Base-by-base conservation (phyloP, 768 basidiomycete genomes). In the Mycena alexandri region DNA sequence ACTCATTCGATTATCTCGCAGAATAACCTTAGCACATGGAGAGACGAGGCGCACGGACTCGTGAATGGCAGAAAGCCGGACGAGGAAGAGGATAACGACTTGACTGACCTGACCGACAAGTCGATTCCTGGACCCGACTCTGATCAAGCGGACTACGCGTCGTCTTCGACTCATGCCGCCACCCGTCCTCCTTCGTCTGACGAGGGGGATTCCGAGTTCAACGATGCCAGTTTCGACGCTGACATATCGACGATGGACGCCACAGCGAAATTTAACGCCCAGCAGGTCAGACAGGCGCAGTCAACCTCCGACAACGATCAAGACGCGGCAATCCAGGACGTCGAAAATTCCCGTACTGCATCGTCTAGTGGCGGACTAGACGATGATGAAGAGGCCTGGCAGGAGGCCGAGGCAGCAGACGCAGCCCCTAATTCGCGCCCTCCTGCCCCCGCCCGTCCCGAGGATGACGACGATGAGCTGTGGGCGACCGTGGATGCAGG, bases 21-120 rank as follows among this genome's bases (percentile, higher is more conserved):
- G 93, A 89, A 90, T 25, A 84, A 88, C 21, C 75, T 94, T 24
- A 87, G 90, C n/a, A 87, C 89, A 21, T 95, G 93, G 92, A 83
- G 86, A 61, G 92, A 95, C 75, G 90, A 93, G 75, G 86, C 85
- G 36, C 82, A 82, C 51, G 79, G 82, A 48, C 72, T 76, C 42
- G 48, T 72, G 43, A 71, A 71, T 36, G 73, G 65, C 53, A 70
- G 69, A 41, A 51, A 43, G 71, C 68, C 72, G 24, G 78, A 73
- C 4, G 73, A 72, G 11, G 70, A 70, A n/a, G 73, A 65, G 12
- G 74, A 73, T 25, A 72, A 72, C 19, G 69, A 67, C 25, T 22
- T 34, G 69, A 74, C 53, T 70, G 71, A 54, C 56, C 58, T 60
- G 21, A 59, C 64, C 11, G 57, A 65, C 64, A 51, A 42, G 50